phyloP scores from a whole-genome alignment of 176 grass and related monocot genomes.

The Carex pumila region DNA sequence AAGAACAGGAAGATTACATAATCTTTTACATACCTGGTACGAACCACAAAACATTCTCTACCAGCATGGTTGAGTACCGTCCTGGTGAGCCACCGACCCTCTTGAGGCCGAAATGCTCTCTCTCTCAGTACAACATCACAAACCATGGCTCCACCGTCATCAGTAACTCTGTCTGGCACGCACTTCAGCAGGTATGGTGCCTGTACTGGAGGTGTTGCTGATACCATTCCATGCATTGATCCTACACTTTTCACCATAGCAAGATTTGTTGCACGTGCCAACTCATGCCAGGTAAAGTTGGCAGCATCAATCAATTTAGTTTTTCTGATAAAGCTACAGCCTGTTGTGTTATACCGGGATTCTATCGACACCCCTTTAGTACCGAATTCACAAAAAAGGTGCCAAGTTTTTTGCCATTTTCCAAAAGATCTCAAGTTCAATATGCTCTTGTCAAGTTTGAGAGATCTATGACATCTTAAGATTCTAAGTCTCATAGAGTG shows the following conservation, averaged over 20 bases:
- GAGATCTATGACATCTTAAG: slow-evolving; percentile 59
- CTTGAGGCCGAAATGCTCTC: slow-evolving; percentile 64
- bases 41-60: slow-evolving; percentile 81
- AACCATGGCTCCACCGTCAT: slow-evolving; percentile 88
- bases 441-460: slow-evolving; percentile 54
- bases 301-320: slow-evolving; percentile 55
- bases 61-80: slow-evolving; percentile 77
- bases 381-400: slow-evolving; percentile 78
- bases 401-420: slow-evolving; percentile 74
- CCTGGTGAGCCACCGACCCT: slow-evolving; percentile 84
- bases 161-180: slow-evolving; percentile 83
- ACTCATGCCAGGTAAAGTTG: slow-evolving; percentile 66
- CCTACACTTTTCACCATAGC: slow-evolving; percentile 33
- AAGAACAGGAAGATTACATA: slow-evolving; percentile 1
- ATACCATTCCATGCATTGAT: slow-evolving; percentile 46
- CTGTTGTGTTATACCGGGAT: slow-evolving; percentile 28
- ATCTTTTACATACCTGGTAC: slow-evolving; percentile 56
- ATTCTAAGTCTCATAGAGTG: slow-evolving; percentile 47
- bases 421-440: slow-evolving; percentile 32
- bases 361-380: slow-evolving; percentile 62
- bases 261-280: slow-evolving; percentile 57
- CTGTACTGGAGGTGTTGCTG: slow-evolving; percentile 75
- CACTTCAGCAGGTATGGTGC: slow-evolving; percentile 83
- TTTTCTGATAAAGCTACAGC: slow-evolving; percentile 43
- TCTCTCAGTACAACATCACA: slow-evolving; percentile 85